Percentiles rank a stretch among this genome's conserved stretches.
phyloP scores from a whole-genome alignment of 345 rosid genomes.

The Camelina hispida region DNA sequence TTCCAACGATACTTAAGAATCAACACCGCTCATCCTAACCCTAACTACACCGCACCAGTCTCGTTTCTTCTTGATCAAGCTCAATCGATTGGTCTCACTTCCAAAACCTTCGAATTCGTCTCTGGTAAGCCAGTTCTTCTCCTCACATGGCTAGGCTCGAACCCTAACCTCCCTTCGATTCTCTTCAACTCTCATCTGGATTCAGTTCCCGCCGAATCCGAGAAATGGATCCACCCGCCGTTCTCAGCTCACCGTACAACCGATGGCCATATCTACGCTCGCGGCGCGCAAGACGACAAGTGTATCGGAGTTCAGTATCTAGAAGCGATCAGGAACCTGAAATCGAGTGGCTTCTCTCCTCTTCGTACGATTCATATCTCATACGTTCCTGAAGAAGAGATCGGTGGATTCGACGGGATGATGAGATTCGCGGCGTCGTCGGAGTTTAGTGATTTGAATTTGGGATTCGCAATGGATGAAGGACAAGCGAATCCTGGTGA shows the following conservation, averaged over 20 bases:
- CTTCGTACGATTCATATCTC: constrained; percentile 66
- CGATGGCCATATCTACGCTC: constrained; percentile 73
- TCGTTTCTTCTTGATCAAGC: background rate
- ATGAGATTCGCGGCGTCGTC: constrained; percentile 58
- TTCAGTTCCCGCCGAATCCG: constrained; percentile 84
- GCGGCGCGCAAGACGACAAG: constrained; percentile 93
- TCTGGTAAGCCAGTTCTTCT: constrained; percentile 59
- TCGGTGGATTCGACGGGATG: constrained; percentile 75
- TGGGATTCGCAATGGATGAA: constrained; percentile 86
- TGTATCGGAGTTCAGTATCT: constrained; percentile 82
- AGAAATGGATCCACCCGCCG: constrained; percentile 83
- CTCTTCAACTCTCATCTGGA: constrained; percentile 94
- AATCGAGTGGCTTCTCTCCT: constrained; percentile 54
- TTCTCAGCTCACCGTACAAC: constrained; percentile 68
- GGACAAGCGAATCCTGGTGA: constrained; percentile 79
- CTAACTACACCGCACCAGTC: constrained; percentile 13
- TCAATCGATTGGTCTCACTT: background rate
- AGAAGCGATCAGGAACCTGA: constrained; percentile 72
- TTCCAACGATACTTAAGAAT: constrained; percentile 10
- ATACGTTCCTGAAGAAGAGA: constrained; percentile 85
- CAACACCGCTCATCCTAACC: constrained; percentile 16
- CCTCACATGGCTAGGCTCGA: constrained; percentile 74
- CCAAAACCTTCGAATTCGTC: constrained; percentile 2
- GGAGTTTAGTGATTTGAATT: constrained; percentile 68
- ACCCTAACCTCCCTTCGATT: constrained; percentile 71